These are phyloP conservation scores for Russula lepida DNA, from an alignment of 768 basidiomycete genomes.

Conservation along the genomic window DNA sequence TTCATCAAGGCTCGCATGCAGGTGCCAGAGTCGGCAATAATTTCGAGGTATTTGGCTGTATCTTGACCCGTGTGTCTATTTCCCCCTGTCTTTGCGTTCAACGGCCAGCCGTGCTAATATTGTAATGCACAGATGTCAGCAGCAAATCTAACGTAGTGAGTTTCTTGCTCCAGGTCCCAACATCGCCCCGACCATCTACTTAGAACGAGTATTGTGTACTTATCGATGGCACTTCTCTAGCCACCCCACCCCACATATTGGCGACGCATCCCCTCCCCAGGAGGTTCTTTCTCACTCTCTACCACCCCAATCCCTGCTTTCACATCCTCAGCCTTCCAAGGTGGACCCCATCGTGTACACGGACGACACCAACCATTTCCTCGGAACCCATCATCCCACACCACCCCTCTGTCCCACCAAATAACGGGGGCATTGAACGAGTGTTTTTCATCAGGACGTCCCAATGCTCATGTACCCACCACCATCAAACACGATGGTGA, in stretches of 20 bases:
- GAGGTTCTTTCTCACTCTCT: slow-evolving; percentile 13
- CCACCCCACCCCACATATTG: slow-evolving; percentile 13
- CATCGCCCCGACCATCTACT: not conserved
- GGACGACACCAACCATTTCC: slow-evolving; percentile 1
- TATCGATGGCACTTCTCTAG: not conserved
- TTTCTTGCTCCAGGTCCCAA: not conserved
- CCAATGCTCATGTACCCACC: not conserved
- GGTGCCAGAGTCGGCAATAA: slow-evolving; percentile 17
- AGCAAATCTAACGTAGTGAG: slow-evolving; percentile 10
- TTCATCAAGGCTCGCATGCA: slow-evolving; percentile 17
- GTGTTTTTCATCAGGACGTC: slow-evolving; percentile 1
- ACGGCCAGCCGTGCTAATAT: not conserved
- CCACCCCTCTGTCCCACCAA: not conserved
- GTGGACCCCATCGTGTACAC: slow-evolving; percentile 2
- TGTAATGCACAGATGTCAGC: slow-evolving; percentile 4
- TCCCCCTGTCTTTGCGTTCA: not conserved
- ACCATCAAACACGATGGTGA: slow-evolving; percentile 2
- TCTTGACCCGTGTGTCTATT: slow-evolving; percentile 13
- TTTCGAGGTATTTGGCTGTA: slow-evolving; percentile 18
- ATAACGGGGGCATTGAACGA: not conserved
- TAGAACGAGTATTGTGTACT: not conserved
- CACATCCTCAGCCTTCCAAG: slow-evolving; percentile 6
- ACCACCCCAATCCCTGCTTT: slow-evolving; percentile 1
- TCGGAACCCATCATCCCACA: not conserved
- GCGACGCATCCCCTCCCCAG: slow-evolving; percentile 15